Evolutionary conservation across 768 basidiomycete species (phyloP), one percentile per base, ranked within the genome.

Genomic region (Boletus rubroflammeus): DNA sequence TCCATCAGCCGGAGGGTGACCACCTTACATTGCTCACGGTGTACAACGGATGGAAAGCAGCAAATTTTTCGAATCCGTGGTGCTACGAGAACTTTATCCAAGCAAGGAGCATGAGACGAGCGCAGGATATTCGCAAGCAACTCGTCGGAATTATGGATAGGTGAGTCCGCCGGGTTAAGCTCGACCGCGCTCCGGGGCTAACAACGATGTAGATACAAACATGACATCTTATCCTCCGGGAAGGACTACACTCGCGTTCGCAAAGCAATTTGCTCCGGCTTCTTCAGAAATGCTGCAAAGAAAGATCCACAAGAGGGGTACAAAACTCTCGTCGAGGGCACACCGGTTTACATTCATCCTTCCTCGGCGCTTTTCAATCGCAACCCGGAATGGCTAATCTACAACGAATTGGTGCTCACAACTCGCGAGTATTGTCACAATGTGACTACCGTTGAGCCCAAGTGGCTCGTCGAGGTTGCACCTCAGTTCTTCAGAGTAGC

Each of bases 11-110:
- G 1, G 97, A 98, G 75, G 97, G 97, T 9, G 97, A 98, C 65
- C 92, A 98, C 68, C 74, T 96, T 32, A 96, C 93, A 11, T 72
- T 95, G 35, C 74, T 94, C 57, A 90, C 96, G 6, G 97, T 99
- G 3, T 99, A 98, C 74, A 99, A 98, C 62, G 97, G 93, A 15
- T 99, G 97, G 97, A 97, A 98, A 67, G 86, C 80, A 6, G 91
- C 88, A 54, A 97, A 90, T 69, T 98, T 97, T 68, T 93, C 93
- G 32, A 96, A 97, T 69, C 94, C 96, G 6, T 99, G 97, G 97
- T 98, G 97, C 68, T 96, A 93, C 61, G 95, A 98, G 74, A 98
- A 98, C 71, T 99, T 95, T 66, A 97, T 98, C 47, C 97, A 98
- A 70, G 96, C 93, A 11, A 81, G 97, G 67, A 97, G 93, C 62